A percentile compares a stretch with the other conserved stretches of the same genome.
Conservation (phyloP, 106 monocot genomes). For the Posidonia australis region DNA sequence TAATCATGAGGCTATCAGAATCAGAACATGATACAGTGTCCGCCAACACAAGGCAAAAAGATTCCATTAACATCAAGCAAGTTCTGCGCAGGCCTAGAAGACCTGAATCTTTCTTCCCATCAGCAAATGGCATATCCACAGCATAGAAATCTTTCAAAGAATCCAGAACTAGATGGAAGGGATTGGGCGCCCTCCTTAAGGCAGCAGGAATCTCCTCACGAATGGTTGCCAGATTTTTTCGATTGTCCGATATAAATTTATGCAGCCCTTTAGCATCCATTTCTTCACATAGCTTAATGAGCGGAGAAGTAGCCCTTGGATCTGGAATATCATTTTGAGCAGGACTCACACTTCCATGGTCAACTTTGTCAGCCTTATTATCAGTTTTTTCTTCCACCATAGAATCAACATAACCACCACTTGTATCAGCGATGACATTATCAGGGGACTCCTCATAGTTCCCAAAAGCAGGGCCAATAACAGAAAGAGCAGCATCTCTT, state of each 20-base stretch:
- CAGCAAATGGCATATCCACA: conserved; percentile 42
- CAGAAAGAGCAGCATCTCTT: conserved; percentile 63
- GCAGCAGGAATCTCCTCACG: conserved; percentile 81
- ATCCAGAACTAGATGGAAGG: conserved; percentile 51
- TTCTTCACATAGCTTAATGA: conserved; percentile 49
- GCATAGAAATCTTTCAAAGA: conserved; percentile 75
- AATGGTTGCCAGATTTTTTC: conserved; percentile 67
- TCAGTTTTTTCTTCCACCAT: conserved; percentile 24
- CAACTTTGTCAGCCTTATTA: conserved; percentile 19
- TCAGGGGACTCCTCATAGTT: conserved; percentile 12
- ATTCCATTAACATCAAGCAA: conserved; percentile 92
- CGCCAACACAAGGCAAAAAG: conserved; percentile 33
- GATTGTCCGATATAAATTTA: conserved; percentile 82
- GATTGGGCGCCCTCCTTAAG: conserved; percentile 40
- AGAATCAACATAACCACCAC: conserved; percentile 14
- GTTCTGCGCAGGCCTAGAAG: conserved; percentile 80
- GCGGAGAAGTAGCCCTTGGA: conserved; percentile 20
- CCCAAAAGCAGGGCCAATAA: conserved; percentile 28
- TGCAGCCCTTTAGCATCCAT: conserved; percentile 80
- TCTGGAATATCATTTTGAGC: conserved; percentile 21
- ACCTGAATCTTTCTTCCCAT: conserved; percentile 82
- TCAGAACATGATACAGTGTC: conserved; percentile 11
- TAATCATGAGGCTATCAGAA: conserved; percentile 21
- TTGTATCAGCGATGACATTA: conserved; percentile 1
- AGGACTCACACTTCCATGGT: conserved; percentile 13